Evolutionary conservation across 768 basidiomycete species (phyloP), one percentile per base, ranked within the genome.

Genomic region (Russula dissimulans): DNA sequence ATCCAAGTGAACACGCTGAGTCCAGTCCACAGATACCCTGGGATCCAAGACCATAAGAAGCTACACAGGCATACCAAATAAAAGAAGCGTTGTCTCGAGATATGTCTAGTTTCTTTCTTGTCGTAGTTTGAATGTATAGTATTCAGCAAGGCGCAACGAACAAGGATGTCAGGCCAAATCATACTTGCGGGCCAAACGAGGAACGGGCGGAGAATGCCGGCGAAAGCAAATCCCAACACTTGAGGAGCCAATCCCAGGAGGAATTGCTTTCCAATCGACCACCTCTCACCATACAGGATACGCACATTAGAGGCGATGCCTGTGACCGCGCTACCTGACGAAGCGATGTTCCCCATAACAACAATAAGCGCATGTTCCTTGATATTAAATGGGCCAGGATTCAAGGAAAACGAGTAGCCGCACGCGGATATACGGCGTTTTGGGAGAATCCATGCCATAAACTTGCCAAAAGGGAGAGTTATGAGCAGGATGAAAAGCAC

Each of bases 351-450:
- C 36, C 83, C 81, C 89, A 91, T 91, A 60, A 90, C 80, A 26
- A 87, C 87, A 68, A 88, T 86, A 70, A 83, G 85, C 61, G 89
- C 84, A 67, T 95, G 92, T 69, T 95, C 92, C 77, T 95, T 95
- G 78, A 94, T 84, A 62, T 82, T 86, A 77, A 94, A 95, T 3
- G 88, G 90, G 0, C 91, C 92, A 0, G 85, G 84, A 65, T 87
- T 91, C 53, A 91, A 71, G 11, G 86, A 81, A 84, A 87, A 87
- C 18, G 79, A 76, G 73, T 83, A 84, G 42, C 87, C 86, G 62
- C 87, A 86, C 22, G 81, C 84, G 54, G 75, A 81, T 78, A 88
- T 81, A 58, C 74, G 80, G 22, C 74, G 81, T 5, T 73, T 80
- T 3, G 89, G 91, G 31, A 91, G 81, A 57, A 83, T 69, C 52